Percentiles rank a stretch among this genome's conserved stretches.
These are phyloP conservation scores for Aspergillus indologenus DNA, from an alignment of 495 filamentous ascomycete species.

Conservation along the genomic window DNA sequence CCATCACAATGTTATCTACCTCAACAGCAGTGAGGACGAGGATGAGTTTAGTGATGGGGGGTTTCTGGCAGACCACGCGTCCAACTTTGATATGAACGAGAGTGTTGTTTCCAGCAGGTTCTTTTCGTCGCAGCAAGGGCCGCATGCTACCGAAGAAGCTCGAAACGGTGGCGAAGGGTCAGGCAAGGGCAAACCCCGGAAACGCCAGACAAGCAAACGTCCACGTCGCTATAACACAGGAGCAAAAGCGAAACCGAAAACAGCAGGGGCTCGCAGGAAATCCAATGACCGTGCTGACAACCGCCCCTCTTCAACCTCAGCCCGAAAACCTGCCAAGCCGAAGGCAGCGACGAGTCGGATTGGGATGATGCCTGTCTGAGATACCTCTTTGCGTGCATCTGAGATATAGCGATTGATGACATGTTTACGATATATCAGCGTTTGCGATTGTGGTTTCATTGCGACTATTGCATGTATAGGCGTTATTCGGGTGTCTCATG, in stretches of 20 bases:
- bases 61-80: slow-evolving; percentile 36
- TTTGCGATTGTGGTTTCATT: slow-evolving; percentile 17
- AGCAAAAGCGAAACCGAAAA: slow-evolving; percentile 27
- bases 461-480: slow-evolving; percentile 19
- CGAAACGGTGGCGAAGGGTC: slow-evolving; percentile 22
- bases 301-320: slow-evolving; percentile 21
- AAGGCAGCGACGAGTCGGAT: slow-evolving; percentile 38
- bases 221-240: slow-evolving; percentile 30
- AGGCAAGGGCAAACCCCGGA: slow-evolving; percentile 27
- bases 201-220: slow-evolving; percentile 30
- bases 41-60: slow-evolving; percentile 57
- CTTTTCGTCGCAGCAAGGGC: slow-evolving; percentile 37
- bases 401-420: slow-evolving; percentile 15
- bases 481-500: slow-evolving; percentile 10
- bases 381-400: slow-evolving; percentile 11
- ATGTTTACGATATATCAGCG: slow-evolving; percentile 22
- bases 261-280: slow-evolving; percentile 25
- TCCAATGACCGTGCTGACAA: slow-evolving; percentile 24
- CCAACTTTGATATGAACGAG: slow-evolving; percentile 35
- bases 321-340: slow-evolving; percentile 29
- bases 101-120: slow-evolving; percentile 43
- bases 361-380: slow-evolving; percentile 47
- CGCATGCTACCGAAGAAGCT: slow-evolving; percentile 24
- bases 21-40: slow-evolving; percentile 49
- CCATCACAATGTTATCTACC: slow-evolving; percentile 64